Percentiles rank a stretch among this genome's conserved stretches.
These are phyloP conservation scores for Linderniella brevidens DNA, from an alignment of 257 asterid genomes.

Conservation along the genomic window DNA sequence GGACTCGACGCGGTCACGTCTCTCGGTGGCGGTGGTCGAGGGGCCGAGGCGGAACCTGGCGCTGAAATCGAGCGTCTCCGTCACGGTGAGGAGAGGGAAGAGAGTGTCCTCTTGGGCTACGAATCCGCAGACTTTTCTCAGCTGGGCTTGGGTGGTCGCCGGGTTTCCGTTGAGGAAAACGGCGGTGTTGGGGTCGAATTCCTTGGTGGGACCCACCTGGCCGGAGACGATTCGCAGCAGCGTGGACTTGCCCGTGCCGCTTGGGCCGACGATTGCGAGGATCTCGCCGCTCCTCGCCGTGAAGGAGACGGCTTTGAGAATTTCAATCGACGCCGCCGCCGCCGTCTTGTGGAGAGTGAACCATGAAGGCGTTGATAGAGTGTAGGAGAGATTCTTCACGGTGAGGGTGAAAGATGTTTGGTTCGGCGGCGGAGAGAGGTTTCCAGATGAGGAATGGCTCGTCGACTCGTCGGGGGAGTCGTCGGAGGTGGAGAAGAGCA, in stretches of 20 bases:
- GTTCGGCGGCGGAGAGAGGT: too few species aligned
- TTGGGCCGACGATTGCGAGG: constrained; percentile 91
- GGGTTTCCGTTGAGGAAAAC: constrained; percentile 19
- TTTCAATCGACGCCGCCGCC: constrained; percentile 19
- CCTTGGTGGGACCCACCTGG: constrained; percentile 43
- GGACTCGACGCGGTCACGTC: constrained; percentile 27
- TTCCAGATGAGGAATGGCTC: too few species aligned
- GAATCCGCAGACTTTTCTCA: constrained; percentile 65
- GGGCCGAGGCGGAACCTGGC: constrained; percentile 54
- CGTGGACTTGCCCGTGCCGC: constrained; percentile 97
- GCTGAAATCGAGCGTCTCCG: constrained; percentile 57
- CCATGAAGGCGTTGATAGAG: too few species aligned
- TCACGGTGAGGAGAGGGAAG: constrained; percentile 65
- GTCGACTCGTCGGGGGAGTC: too few species aligned
- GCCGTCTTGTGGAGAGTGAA: too few species aligned
- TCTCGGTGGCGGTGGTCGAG: constrained; percentile 6
- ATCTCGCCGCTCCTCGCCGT: constrained; percentile 65
- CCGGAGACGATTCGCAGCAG: constrained; percentile 81
- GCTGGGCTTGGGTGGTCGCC: constrained; percentile 19
- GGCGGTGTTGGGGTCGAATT: constrained; percentile 50
- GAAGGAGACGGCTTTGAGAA: constrained; percentile 49
- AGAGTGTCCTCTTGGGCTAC: constrained; percentile 87
- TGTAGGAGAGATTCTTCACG: too few species aligned
- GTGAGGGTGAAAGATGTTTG: too few species aligned
- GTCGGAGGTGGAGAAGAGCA: too few species aligned